A percentile compares a stretch with the other conserved stretches of the same genome.
Evolutionary conservation across 1,284 basidiomycete genomes (phyloP).

Genomic region (Ganoderma sinense): DNA sequence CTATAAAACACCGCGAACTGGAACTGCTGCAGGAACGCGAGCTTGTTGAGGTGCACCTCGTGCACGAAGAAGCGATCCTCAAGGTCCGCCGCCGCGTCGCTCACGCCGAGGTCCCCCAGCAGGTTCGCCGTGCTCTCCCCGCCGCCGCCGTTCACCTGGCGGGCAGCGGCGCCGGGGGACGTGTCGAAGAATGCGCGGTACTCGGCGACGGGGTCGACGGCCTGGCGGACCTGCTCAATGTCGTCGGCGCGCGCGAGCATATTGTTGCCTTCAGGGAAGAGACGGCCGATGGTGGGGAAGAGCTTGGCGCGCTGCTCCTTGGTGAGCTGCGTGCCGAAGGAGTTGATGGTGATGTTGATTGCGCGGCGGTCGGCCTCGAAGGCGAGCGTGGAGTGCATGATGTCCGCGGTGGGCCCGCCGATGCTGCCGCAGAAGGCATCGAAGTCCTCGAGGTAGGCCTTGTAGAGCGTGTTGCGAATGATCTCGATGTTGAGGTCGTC

Average conservation of each 20-base stretch:
- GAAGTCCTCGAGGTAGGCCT: slow-evolving; percentile 99
- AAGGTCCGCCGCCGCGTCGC: slow-evolving; percentile 66
- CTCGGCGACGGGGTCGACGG: slow-evolving; percentile 89
- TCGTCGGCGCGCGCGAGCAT: slow-evolving; percentile 94
- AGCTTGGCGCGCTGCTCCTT: slow-evolving; percentile 97
- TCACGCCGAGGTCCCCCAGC: slow-evolving; percentile 36
- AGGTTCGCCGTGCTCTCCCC: slow-evolving; percentile 45
- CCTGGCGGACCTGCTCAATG: slow-evolving; percentile 90
- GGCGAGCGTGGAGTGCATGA: slow-evolving; percentile 89
- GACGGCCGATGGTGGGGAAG: slow-evolving; percentile 92
- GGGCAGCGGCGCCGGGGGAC: slow-evolving; percentile 43
- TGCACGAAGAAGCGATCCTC: slow-evolving; percentile 97
- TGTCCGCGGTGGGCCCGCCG: slow-evolving; percentile 86
- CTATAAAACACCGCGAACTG: slow-evolving; percentile 93
- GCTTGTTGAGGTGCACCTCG: slow-evolving; percentile 95
- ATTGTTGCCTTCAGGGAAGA: slow-evolving; percentile 98
- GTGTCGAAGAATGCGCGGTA: slow-evolving; percentile 92
- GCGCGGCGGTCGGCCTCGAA: slow-evolving; percentile 98
- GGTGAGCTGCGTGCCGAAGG: slow-evolving; percentile 93
- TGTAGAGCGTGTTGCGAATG: slow-evolving; percentile 99
- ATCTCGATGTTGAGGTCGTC: slow-evolving; percentile 99
- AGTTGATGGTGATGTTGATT: slow-evolving; percentile 99
- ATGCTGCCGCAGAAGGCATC: slow-evolving; percentile 84
- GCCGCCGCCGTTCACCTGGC: slow-evolving; percentile 38
- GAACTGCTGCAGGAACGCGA: slow-evolving; percentile 95